phyloP scores from a whole-genome alignment of 2,329 filamentous ascomycete genomes.

The Parastagonospora nodorum region DNA sequence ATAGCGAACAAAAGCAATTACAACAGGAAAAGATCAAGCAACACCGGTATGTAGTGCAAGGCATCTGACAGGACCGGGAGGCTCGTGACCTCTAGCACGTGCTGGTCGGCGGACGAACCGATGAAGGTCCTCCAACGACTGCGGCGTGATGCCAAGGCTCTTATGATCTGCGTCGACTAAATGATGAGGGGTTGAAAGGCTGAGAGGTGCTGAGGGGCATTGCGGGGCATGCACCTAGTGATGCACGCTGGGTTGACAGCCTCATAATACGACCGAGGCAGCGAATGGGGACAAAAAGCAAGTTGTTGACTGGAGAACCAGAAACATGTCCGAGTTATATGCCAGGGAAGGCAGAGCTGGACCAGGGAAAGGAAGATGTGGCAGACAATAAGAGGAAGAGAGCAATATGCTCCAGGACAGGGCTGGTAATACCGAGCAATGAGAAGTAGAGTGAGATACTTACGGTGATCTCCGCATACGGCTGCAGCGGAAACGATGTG shows the following conservation, averaged over 20 bases:
- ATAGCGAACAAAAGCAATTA: constrained; percentile 19
- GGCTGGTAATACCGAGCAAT: constrained; percentile 21
- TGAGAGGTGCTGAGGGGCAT: constrained; percentile 17
- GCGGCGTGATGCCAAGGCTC: constrained; percentile 13
- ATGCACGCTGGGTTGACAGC: constrained; percentile 23
- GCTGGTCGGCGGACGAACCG: constrained; percentile 14
- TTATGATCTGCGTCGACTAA: constrained; percentile 5
- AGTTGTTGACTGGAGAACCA: constrained; percentile 9
- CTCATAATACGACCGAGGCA: constrained; percentile 19
- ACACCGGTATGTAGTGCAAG: not conserved
- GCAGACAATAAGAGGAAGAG: constrained; percentile 36
- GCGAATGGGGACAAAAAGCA: constrained; percentile 15
- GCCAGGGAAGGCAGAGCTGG: constrained; percentile 13
- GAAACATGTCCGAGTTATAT: constrained; percentile 7
- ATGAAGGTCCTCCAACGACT: constrained; percentile 8
- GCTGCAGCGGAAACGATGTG: constrained; percentile 67
- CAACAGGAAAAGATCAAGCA: not conserved
- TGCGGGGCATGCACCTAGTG: constrained; percentile 27
- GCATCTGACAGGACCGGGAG: constrained; percentile 2
- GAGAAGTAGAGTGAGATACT: constrained; percentile 50
- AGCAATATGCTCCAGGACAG: constrained; percentile 11
- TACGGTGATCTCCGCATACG: constrained; percentile 81
- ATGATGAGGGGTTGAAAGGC: constrained; percentile 5
- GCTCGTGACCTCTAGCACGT: constrained; percentile 9
- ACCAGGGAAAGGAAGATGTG: constrained; percentile 30